Conservation (phyloP, 257 asterid species). For the Solanum virginianum region DNA sequence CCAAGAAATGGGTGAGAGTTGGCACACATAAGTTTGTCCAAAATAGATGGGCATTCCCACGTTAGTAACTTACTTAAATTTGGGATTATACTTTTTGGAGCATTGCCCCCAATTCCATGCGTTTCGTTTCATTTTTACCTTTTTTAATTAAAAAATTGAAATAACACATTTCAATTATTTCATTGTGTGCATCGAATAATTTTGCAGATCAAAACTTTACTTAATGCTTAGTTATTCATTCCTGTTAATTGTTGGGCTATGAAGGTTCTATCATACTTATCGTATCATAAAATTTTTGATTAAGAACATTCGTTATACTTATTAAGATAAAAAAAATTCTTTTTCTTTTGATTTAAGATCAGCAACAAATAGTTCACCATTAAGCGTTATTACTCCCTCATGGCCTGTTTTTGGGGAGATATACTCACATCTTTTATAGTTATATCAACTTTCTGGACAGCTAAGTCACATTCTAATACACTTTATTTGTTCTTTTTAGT, state of each 20-base stretch:
- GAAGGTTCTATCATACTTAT: too few relatives aligned
- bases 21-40: not conserved
- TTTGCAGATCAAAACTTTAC: not conserved
- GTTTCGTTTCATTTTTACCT: not conserved
- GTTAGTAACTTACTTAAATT: not conserved
- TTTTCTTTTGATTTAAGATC: too few relatives aligned
- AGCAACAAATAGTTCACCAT: accelerated
- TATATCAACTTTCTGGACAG: not conserved
- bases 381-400: too few relatives aligned
- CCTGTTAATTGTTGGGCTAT: too few relatives aligned
- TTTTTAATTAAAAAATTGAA: not conserved
- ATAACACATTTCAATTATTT: not conserved
- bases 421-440: too few relatives aligned
- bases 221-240: not conserved
- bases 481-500: too few relatives aligned
- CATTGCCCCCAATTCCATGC: not conserved
- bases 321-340: too few relatives aligned
- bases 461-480: not conserved
- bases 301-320: too few relatives aligned
- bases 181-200: not conserved
- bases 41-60: not conserved
- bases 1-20: not conserved
- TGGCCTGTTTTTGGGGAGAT: too few relatives aligned
- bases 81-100: not conserved
- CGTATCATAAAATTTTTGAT: too few relatives aligned